Evolutionary conservation across 768 basidiomycete genomes (phyloP).

Genomic region (Naganishia randhawae): DNA sequence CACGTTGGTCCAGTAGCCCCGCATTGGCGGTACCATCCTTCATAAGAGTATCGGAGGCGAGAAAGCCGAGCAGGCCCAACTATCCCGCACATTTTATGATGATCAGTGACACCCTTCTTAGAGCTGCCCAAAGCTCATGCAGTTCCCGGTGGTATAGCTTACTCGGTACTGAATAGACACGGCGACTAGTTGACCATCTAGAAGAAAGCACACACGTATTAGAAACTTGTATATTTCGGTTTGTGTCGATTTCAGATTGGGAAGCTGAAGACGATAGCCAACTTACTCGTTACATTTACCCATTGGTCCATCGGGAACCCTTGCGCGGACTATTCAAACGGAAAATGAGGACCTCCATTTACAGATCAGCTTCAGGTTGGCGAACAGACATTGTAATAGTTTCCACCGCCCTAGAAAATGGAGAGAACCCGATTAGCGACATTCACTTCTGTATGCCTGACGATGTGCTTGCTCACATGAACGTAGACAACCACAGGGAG

Average conservation of each 20-base stretch:
- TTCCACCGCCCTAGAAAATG: neutral
- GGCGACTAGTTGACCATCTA: slow-evolving; percentile 38
- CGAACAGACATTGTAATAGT: slow-evolving; percentile 7
- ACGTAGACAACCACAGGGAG: slow-evolving; percentile 56
- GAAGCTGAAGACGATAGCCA: neutral
- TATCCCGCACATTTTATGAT: neutral
- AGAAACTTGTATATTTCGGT: neutral
- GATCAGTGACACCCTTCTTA: neutral
- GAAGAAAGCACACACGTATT: neutral
- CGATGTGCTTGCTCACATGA: slow-evolving; percentile 36
- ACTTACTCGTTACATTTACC: slow-evolving; percentile 49
- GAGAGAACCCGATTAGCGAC: neutral
- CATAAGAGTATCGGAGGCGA: slow-evolving; percentile 47
- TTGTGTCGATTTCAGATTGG: neutral
- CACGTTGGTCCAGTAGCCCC: slow-evolving; percentile 54
- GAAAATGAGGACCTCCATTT: neutral
- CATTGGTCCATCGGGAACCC: slow-evolving; percentile 57
- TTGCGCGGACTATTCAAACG: slow-evolving; percentile 51
- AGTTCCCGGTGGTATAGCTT: neutral
- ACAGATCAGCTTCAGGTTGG: neutral
- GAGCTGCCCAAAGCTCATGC: neutral
- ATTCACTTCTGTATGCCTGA: neutral
- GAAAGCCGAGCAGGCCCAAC: slow-evolving; percentile 43
- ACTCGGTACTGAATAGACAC: slow-evolving; percentile 38
- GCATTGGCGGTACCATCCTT: slow-evolving; percentile 53